These are phyloP conservation scores for Brassica incana DNA, from an alignment of 345 rosid genomes.

Conservation along the genomic window DNA sequence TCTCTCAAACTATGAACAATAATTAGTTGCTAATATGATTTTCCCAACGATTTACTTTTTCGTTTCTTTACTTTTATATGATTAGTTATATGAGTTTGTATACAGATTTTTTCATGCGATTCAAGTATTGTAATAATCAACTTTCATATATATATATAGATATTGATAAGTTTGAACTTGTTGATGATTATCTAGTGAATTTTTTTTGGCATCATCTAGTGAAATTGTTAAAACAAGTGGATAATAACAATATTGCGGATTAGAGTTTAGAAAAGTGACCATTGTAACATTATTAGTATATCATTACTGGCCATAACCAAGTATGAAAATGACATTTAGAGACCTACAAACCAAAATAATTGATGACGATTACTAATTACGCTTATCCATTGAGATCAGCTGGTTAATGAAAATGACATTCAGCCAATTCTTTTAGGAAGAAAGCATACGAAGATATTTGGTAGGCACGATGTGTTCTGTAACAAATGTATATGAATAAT, in stretches of 20 bases:
- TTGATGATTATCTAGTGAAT: neutral
- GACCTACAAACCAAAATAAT: conserved; percentile 17
- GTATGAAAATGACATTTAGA: conserved; percentile 15
- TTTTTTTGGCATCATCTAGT: neutral
- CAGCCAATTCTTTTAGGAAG: conserved; percentile 5
- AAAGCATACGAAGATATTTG: conserved; percentile 1
- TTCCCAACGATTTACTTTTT: neutral
- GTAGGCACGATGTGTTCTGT: conserved; percentile 11
- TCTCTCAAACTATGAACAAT: neutral
- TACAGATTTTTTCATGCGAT: neutral
- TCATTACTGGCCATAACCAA: conserved; percentile 11
- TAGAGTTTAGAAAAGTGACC: conserved; percentile 17
- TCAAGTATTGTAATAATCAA: neutral
- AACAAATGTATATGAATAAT: conserved; percentile 1
- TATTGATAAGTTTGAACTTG: neutral
- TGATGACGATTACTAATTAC: conserved; percentile 21
- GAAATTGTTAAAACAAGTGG: conserved; percentile 3
- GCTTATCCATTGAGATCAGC: conserved; percentile 31
- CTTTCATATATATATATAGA: neutral
- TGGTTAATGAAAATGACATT: conserved; percentile 32
- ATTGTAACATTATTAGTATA: conserved; percentile 9
- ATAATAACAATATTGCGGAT: neutral
- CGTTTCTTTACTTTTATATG: neutral
- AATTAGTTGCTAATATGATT: neutral
- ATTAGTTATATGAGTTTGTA: neutral